Base-by-base conservation (phyloP, 192 early-diverging fungal genomes). In the Coemansia sp. region DNA sequence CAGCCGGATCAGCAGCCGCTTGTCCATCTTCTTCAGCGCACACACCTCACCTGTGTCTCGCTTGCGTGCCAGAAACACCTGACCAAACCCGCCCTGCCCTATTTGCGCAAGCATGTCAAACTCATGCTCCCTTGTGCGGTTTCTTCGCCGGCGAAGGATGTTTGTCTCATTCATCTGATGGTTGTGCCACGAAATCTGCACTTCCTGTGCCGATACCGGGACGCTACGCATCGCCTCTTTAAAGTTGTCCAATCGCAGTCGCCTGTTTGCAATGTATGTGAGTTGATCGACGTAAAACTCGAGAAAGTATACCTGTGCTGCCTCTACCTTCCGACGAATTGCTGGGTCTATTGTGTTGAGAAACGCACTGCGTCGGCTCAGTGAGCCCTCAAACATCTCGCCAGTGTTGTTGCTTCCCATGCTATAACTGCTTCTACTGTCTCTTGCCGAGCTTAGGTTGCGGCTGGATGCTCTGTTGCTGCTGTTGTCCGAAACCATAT, bases 281-380 rank as follows among this genome's bases (percentile, higher is more conserved):
- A 94, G 75, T 12, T 94, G 84, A 66, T 91, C 89, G 60, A 89
- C 87, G 70, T 95, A 95, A 74, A 92, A 87, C 67, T 94, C 92
- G 21, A 92, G 75, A 67, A 95, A 93, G 63, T 89, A 85, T 63
- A 84, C 74, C 52, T 77, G 71, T 2, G 83, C 75, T 3, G 77
- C 81, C 46, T 84, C 81, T 13, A 79, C 68, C 26, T 70, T 70
- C 42, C 83, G 81, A 31, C 76, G 79, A 15, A 68, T 57, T 7
- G 75, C 65, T 7, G 76, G 80, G 70, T 84, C 77, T 37, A 82
- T 66, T 9, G 79, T 72, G 61, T 52, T 68, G 52, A 82, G 74
- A 37, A 76, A 82, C 23, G 79, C 79, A 21, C 79, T 81, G 34
- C 78, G 72, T 12, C 66, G 59, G 35, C 73, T 81, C 45, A 75